phyloP scores from a whole-genome alignment of 805 yeast species.

The Jamesozyma rosinii region DNA sequence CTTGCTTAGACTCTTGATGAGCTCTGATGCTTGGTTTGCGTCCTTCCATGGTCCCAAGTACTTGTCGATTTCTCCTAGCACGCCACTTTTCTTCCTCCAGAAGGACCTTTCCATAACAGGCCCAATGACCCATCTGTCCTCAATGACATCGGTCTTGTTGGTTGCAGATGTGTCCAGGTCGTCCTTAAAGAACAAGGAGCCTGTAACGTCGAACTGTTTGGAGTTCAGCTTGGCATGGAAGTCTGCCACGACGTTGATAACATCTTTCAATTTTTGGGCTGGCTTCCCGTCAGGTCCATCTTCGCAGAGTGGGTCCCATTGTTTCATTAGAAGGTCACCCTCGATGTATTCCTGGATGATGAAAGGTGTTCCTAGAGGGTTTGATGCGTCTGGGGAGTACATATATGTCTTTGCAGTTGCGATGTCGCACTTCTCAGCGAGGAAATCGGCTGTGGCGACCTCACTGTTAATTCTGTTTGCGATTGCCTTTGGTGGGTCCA shows the following conservation, averaged over 20 bases:
- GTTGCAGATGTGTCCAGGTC: constrained; percentile 1
- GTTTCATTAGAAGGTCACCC: constrained; percentile 76
- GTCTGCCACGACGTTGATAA: constrained; percentile 65
- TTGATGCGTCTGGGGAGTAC: constrained; percentile 53
- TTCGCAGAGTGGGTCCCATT: constrained; percentile 81
- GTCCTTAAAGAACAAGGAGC: constrained; percentile 62
- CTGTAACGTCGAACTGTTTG: constrained; percentile 59
- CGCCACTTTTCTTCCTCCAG: constrained; percentile 49
- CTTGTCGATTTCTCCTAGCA: constrained; percentile 33
- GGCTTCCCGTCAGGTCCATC: constrained; percentile 39
- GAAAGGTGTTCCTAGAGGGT: constrained; percentile 64
- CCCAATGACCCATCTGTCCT: constrained; percentile 74
- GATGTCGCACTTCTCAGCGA: constrained; percentile 51
- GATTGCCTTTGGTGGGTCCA: constrained; percentile 56
- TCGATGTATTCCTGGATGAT: constrained; percentile 70
- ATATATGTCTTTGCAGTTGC: constrained; percentile 65
- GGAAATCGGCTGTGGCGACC: constrained; percentile 88
- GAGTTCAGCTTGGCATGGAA: constrained; percentile 48
- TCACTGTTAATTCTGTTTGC: constrained; percentile 71
- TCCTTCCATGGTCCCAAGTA: constrained; percentile 68
- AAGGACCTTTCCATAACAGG: constrained; percentile 75
- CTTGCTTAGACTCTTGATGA: constrained; percentile 54
- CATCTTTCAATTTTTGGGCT: constrained; percentile 44
- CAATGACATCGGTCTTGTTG: constrained; percentile 4
- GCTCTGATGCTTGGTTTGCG: constrained; percentile 39